phyloP scores from a whole-genome alignment of 768 basidiomycete genomes.

The Artomyces pyxidatus region DNA sequence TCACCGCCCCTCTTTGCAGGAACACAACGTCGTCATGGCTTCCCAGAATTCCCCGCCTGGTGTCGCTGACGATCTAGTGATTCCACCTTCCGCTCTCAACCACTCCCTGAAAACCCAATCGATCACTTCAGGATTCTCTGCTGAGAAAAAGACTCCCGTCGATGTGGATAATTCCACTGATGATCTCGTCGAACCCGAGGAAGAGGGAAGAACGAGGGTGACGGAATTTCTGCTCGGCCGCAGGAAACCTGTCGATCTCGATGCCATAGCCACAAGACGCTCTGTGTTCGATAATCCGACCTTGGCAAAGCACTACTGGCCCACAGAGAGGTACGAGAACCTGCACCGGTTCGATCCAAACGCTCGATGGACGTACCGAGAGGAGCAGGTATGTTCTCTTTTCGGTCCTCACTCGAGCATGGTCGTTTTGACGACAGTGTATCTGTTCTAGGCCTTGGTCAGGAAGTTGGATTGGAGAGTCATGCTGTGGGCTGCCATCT shows the following conservation, averaged over 20 bases:
- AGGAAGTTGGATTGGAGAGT: conserved; percentile 52
- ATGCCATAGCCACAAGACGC: conserved; percentile 44
- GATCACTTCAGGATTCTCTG: background rate
- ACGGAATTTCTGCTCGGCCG: conserved; percentile 14
- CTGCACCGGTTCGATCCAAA: conserved; percentile 49
- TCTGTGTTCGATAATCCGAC: conserved; percentile 49
- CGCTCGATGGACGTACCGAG: conserved; percentile 59
- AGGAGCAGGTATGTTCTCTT: conserved; percentile 39
- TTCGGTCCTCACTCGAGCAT: no score
- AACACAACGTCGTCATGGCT: no score
- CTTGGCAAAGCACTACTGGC: conserved; percentile 38
- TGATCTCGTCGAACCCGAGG: conserved; percentile 4
- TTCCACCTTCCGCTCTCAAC: background rate
- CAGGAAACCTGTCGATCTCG: conserved; percentile 24
- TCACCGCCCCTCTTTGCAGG: no score
- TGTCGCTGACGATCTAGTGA: background rate
- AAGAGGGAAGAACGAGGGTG: background rate
- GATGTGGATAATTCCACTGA: no score
- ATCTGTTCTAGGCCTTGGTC: conserved; percentile 29
- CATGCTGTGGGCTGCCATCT: conserved; percentile 47
- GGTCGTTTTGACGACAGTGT: background rate
- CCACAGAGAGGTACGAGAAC: conserved; percentile 46
- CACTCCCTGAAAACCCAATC: background rate
- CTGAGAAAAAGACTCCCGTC: background rate
- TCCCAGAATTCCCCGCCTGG: background rate